Evolutionary conservation across 163 green algal genomes (phyloP).

Genomic region (Scenedesmus sp.): DNA sequence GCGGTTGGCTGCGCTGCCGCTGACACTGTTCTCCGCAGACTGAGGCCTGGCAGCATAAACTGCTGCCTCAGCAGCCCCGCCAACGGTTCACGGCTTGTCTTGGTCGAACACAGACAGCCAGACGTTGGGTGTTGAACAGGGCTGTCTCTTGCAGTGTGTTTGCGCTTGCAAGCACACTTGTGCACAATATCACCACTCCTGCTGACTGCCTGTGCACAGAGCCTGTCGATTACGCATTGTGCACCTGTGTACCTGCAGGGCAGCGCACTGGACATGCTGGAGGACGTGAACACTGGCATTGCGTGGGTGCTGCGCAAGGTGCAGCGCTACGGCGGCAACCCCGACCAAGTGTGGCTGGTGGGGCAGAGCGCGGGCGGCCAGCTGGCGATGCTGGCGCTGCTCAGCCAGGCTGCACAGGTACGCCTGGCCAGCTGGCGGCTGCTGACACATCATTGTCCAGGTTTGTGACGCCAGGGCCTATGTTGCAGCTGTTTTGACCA

Average conservation of each 20-base stretch:
- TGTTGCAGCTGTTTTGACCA: background rate
- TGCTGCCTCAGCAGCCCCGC: background rate
- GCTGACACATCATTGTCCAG: too few relatives aligned
- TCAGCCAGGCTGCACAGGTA: constrained; percentile 68
- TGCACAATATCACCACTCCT: too few relatives aligned
- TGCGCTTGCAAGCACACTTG: too few relatives aligned
- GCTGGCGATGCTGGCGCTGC: constrained; percentile 74
- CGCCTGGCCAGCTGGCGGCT: background rate
- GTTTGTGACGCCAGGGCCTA: too few relatives aligned
- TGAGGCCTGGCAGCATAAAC: background rate
- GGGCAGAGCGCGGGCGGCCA: constrained; percentile 85
- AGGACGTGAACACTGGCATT: constrained; percentile 96
- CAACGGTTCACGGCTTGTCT: background rate
- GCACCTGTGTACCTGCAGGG: constrained; percentile 53
- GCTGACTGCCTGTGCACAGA: too few relatives aligned
- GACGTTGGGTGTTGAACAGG: too few relatives aligned
- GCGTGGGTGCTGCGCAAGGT: constrained; percentile 86
- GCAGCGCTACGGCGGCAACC: constrained; percentile 84
- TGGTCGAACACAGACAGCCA: background rate
- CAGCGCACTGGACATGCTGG: constrained; percentile 71
- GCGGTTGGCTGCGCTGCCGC: background rate
- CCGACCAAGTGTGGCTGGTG: constrained; percentile 81
- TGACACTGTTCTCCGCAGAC: background rate
- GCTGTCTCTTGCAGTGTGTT: too few relatives aligned
- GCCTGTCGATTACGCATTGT: too few relatives aligned